These are phyloP conservation scores for Alternaria sp. DNA, from an alignment of 2,329 filamentous ascomycete genomes.

Conservation along the genomic window DNA sequence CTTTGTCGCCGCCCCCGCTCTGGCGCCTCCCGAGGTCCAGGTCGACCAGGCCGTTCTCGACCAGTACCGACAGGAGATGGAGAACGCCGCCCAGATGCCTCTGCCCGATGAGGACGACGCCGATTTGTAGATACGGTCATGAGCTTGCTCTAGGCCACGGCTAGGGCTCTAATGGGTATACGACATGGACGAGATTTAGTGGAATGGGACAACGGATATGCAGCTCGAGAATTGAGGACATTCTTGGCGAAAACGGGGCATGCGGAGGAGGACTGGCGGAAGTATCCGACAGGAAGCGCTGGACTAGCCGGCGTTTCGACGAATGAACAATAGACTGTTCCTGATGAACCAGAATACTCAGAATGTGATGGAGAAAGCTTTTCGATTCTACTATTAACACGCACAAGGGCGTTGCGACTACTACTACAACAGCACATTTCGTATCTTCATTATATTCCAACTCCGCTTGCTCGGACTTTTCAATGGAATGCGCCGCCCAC, in stretches of 20 bases:
- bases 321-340: slow-evolving; percentile 38
- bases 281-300: slow-evolving; percentile 31
- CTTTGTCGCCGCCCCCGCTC: slow-evolving; percentile 93
- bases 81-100: slow-evolving; percentile 76
- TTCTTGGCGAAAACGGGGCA: slow-evolving; percentile 36
- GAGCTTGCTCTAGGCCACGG: slow-evolving; percentile 24
- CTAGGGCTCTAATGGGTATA: slow-evolving; percentile 36
- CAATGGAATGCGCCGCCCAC: background rate
- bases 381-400: background rate
- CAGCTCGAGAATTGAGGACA: slow-evolving; percentile 31
- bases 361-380: background rate
- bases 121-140: slow-evolving; percentile 56
- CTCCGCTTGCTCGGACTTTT: background rate
- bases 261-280: slow-evolving; percentile 29
- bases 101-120: slow-evolving; percentile 95
- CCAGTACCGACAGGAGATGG: slow-evolving; percentile 89
- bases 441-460: background rate
- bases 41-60: slow-evolving; percentile 84
- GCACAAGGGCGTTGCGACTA: background rate
- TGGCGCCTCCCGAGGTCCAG: slow-evolving; percentile 89
- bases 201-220: slow-evolving; percentile 24
- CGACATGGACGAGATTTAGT: slow-evolving; percentile 36
- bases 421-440: background rate
- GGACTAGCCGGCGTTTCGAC: slow-evolving; percentile 43
- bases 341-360: background rate